A percentile compares a stretch with the other conserved stretches of the same genome.
Conservation (phyloP, 345 rosid genomes). For the Eucalyptus leucophloia region DNA sequence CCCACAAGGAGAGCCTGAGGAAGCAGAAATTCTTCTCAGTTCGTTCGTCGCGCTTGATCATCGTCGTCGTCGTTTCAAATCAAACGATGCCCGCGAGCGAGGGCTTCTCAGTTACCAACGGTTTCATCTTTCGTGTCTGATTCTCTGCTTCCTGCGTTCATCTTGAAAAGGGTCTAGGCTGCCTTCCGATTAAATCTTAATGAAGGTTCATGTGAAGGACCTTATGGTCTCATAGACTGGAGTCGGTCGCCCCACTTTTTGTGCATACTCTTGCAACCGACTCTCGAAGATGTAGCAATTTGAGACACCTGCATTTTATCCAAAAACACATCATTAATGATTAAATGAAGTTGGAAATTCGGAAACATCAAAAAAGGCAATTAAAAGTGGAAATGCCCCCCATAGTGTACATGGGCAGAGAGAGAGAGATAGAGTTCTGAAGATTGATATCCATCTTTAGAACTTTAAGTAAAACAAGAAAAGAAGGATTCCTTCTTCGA, state of each 20-base stretch:
- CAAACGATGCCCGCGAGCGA: not conserved
- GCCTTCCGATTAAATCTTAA: constrained; percentile 84
- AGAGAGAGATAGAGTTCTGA: not conserved
- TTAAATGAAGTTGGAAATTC: not conserved
- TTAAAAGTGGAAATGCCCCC: not conserved
- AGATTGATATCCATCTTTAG: not conserved
- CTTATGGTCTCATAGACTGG: constrained; percentile 68
- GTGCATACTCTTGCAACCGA: constrained; percentile 69
- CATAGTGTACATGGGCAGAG: not conserved
- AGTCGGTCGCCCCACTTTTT: constrained; percentile 49
- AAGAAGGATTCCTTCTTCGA: not conserved
- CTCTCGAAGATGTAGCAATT: constrained; percentile 80
- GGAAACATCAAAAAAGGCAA: not conserved
- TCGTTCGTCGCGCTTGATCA: not conserved
- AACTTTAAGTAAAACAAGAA: not conserved
- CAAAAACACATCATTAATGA: not conserved
- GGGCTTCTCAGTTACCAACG: not conserved
- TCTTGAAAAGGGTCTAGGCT: constrained; percentile 2
- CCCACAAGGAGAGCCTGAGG: not conserved
- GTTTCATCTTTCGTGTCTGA: not conserved
- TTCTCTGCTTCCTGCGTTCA: not conserved
- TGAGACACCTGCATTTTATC: constrained; percentile 41
- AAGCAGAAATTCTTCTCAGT: not conserved
- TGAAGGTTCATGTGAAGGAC: constrained; percentile 70
- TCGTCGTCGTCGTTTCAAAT: not conserved